Percentiles rank a stretch among this genome's conserved stretches.
These are phyloP conservation scores for Colletotrichum trifolii DNA, from an alignment of 2,329 filamentous ascomycete genomes.

Conservation along the genomic window DNA sequence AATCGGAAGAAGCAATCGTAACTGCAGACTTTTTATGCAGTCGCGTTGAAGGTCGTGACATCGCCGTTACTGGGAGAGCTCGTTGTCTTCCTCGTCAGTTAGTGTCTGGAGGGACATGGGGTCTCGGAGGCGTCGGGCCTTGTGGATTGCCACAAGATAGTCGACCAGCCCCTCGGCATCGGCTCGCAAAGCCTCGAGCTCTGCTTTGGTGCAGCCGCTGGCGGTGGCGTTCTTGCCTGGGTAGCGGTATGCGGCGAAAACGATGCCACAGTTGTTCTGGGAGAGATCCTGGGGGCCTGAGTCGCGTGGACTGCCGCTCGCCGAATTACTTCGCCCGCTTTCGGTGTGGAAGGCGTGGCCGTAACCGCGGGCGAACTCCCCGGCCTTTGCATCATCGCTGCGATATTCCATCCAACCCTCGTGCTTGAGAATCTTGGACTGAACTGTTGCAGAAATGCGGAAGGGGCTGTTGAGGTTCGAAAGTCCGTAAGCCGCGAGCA, in stretches of 20 bases:
- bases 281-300: slow-evolving; percentile 15
- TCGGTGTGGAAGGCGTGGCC: slow-evolving; percentile 64
- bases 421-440: slow-evolving; percentile 60
- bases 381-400: slow-evolving; percentile 51
- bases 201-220: slow-evolving; percentile 49
- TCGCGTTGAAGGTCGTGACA: slow-evolving; percentile 1
- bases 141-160: slow-evolving; percentile 63
- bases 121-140: slow-evolving; percentile 48
- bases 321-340: slow-evolving; percentile 40
- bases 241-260: slow-evolving; percentile 67
- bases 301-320: slow-evolving; percentile 23
- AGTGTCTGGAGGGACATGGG: slow-evolving; percentile 27
- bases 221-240: slow-evolving; percentile 52
- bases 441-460: slow-evolving; percentile 61
- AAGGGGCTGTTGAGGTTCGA: slow-evolving; percentile 63
- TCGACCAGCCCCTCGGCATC: slow-evolving; percentile 66
- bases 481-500: slow-evolving; percentile 66
- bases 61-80: slow-evolving; percentile 1
- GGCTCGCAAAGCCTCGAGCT: slow-evolving; percentile 58
- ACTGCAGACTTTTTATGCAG: slow-evolving; percentile 15
- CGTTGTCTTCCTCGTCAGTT: slow-evolving; percentile 28
- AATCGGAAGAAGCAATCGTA: slow-evolving; percentile 24
- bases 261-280: slow-evolving; percentile 60
- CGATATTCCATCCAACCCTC: slow-evolving; percentile 66
- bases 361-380: slow-evolving; percentile 63